Conservation (phyloP, 805 yeast species). For the Suhomyces prunicola region DNA sequence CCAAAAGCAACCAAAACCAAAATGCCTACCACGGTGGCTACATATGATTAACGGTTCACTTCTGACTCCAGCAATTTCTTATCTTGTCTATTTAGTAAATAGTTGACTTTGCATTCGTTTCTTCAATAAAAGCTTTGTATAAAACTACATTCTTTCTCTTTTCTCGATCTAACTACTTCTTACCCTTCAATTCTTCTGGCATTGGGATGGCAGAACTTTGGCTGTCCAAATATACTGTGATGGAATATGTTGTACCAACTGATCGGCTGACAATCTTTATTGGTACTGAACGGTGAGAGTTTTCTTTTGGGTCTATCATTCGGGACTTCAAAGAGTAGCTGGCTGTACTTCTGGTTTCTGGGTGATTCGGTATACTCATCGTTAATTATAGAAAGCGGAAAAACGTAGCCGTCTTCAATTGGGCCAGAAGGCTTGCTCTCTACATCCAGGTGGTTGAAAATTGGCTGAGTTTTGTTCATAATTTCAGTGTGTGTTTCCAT, state of each 20-base stretch:
- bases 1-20: not conserved
- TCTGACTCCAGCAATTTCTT: not conserved
- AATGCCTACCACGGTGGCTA: conserved; percentile 4
- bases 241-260: conserved; percentile 54
- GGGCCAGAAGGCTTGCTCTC: not conserved
- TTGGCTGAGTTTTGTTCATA: not conserved
- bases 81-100: not conserved
- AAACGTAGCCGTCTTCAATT: not conserved
- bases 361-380: not conserved
- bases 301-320: not conserved
- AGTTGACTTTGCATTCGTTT: not conserved
- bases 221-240: conserved; percentile 49
- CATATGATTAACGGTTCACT: conserved; percentile 1
- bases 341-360: conserved; percentile 13
- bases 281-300: conserved; percentile 6
- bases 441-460: not conserved
- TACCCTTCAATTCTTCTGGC: not conserved
- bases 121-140: not conserved
- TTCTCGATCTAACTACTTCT: too few species aligned
- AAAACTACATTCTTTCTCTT: not conserved
- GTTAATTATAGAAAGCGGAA: not conserved
- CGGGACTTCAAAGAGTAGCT: conserved; percentile 9
- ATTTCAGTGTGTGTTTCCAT: not conserved
- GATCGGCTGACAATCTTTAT: conserved; percentile 42
- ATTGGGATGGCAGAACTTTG: conserved; percentile 28